Conservation (phyloP, 2,329 filamentous ascomycete genomes). For the Penicillium sp. region DNA sequence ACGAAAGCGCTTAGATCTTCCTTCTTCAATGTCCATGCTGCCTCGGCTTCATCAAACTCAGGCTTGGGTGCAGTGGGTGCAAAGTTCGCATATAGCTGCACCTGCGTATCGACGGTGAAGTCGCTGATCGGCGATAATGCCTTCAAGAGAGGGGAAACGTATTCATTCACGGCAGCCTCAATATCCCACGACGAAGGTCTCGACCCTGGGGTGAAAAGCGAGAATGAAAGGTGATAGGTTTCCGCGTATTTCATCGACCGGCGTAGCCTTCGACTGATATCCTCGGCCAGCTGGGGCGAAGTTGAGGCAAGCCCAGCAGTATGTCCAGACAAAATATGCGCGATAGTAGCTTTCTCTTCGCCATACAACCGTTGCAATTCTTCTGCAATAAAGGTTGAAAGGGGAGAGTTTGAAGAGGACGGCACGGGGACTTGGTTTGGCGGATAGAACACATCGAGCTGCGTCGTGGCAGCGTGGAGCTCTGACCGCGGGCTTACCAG, state of each 20-base stretch:
- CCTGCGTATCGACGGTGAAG: constrained; percentile 94
- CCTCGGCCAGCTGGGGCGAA: constrained; percentile 54
- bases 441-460: constrained; percentile 77
- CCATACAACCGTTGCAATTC: constrained; percentile 77
- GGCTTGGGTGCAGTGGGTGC: constrained; percentile 63
- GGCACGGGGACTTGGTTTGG: constrained; percentile 67
- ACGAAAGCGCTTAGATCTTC: constrained; percentile 93
- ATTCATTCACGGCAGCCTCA: constrained; percentile 74
- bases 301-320: constrained; percentile 39
- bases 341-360: constrained; percentile 86
- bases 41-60: constrained; percentile 53
- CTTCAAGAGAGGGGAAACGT: constrained; percentile 78
- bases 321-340: constrained; percentile 67
- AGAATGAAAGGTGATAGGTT: constrained; percentile 95
- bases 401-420: constrained; percentile 68
- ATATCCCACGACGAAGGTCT: constrained; percentile 89
- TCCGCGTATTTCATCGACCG: constrained; percentile 87
- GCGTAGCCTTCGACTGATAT: constrained; percentile 71
- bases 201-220: constrained; percentile 80
- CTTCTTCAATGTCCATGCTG: constrained; percentile 71
- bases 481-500: constrained; percentile 58
- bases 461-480: constrained; percentile 68
- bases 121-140: constrained; percentile 83
- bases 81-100: constrained; percentile 83
- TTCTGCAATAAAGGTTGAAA: constrained; percentile 76